These are phyloP conservation scores for Sphaerulina musiva DNA, from an alignment of 2,329 filamentous ascomycete genomes.

Conservation along the genomic window DNA sequence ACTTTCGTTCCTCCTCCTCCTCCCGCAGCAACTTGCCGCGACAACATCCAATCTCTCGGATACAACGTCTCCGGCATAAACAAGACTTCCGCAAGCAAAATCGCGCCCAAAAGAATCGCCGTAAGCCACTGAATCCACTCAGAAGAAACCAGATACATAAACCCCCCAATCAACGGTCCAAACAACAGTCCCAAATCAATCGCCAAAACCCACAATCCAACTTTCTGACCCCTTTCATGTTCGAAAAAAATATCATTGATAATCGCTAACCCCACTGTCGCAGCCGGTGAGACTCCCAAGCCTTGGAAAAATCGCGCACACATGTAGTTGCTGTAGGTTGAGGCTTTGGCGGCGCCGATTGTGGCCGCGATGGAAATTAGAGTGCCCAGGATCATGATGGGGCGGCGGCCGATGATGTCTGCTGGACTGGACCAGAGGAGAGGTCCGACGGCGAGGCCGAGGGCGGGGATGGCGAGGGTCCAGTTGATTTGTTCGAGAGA, in stretches of 20 bases:
- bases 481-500: constrained; percentile 19
- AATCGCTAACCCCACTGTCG: constrained; percentile 17
- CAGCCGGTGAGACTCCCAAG: constrained; percentile 16
- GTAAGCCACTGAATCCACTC: constrained; percentile 20
- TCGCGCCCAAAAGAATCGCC: constrained; percentile 13
- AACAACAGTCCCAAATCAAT: constrained; percentile 17
- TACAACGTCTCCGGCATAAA: constrained; percentile 20
- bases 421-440: constrained; percentile 18
- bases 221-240: constrained; percentile 18
- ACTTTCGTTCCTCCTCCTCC: too few species aligned
- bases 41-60: constrained; percentile 16
- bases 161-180: constrained; percentile 18
- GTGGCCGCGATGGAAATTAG: constrained; percentile 17
- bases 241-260: constrained; percentile 21
- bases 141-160: constrained; percentile 13
- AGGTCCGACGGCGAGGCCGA: constrained; percentile 14
- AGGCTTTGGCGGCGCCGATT: constrained; percentile 14
- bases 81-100: constrained; percentile 15
- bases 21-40: neutral
- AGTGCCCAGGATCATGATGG: constrained; percentile 17
- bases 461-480: constrained; percentile 19
- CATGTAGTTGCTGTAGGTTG: constrained; percentile 14
- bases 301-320: constrained; percentile 19
- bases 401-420: constrained; percentile 19
- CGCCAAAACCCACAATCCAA: constrained; percentile 18